Conservation (phyloP, 2,329 filamentous ascomycete genomes). For the Diaporthe sp. region DNA sequence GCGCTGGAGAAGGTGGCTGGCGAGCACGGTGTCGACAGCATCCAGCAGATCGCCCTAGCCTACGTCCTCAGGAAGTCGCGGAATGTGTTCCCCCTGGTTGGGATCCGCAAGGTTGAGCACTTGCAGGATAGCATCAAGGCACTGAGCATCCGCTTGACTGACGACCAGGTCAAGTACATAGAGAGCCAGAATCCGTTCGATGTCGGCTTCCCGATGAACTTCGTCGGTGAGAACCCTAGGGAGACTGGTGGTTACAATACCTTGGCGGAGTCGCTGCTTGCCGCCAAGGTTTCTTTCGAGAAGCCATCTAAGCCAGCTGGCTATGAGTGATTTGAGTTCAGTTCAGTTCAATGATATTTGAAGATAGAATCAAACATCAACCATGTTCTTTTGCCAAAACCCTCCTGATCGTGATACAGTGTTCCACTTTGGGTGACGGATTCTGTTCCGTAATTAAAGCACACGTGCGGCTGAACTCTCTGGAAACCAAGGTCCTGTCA, state of each 20-base stretch:
- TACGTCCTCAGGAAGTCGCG: slow-evolving; percentile 79
- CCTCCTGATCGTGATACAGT: not conserved
- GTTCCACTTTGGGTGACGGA: too few relatives aligned
- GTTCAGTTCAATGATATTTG: not conserved
- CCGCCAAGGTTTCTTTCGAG: not conserved
- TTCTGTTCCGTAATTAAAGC: too few relatives aligned
- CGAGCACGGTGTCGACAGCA: slow-evolving; percentile 51
- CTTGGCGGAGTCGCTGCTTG: not conserved
- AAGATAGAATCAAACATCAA: not conserved
- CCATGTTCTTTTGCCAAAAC: too few relatives aligned
- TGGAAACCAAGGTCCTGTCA: not conserved
- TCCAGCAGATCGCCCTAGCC: slow-evolving; percentile 70
- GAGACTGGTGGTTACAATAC: not conserved
- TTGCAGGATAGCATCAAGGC: slow-evolving; percentile 77
- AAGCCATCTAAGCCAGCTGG: not conserved
- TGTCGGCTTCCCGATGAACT: slow-evolving; percentile 72
- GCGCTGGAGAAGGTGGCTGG: slow-evolving; percentile 62
- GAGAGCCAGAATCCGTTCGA: slow-evolving; percentile 72
- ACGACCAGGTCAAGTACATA: slow-evolving; percentile 73
- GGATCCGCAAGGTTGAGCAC: slow-evolving; percentile 76
- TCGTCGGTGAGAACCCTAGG: slow-evolving; percentile 57
- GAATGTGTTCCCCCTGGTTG: slow-evolving; percentile 79
- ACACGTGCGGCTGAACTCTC: not conserved
- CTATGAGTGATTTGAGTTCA: not conserved
- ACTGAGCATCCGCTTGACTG: slow-evolving; percentile 66